Evolutionary conservation across 257 asterid genomes (phyloP), one percentile per base, ranked within the genome.

Genomic region (Echium plantagineum): DNA sequence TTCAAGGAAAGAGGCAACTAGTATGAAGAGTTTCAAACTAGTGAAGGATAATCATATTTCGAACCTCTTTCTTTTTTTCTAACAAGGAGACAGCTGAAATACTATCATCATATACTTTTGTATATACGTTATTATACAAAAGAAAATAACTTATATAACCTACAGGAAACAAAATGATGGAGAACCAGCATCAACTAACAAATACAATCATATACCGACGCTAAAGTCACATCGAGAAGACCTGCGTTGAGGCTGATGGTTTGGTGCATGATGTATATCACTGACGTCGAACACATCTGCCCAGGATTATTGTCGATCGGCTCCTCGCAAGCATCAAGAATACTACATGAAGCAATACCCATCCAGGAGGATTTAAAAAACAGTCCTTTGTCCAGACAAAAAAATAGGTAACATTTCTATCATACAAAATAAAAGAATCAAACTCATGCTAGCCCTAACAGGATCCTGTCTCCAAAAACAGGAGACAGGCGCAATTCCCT

Each of bases 391-490:
- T 69, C 66, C 82, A 71, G 77, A 69, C 74, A 74, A 80, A 74
- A 35, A 47, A 69, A 77, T 21, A 74, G 82, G 67, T 21, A 76
- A 77, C 62, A 76, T 66, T 75, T 75, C 82, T 77, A 79, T 79
- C 71, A 74, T 77, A 82, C 95, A 85, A 73, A 79, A 15, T 26
- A 13, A 73, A 82, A 74, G 80, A 89, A 86, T 69, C 77, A 35
- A 35, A 77, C 80, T 53, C 82, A 74, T 58, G 64, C 69, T 83
- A 73, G 57, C 63, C 76, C 69, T 58, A 65, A 73, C 68, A 72
- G 68, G 69, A 64, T 72, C 20, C 73, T 83, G 71, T 71, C 75
- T 65, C 63, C 77, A 61, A 69, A 70, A 71, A 66, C n/a, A 73
- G 67, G 65, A 72, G 53, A 65, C 46, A 35, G 69, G 68, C 71